These are phyloP conservation scores for Prototheca stagnorum DNA, from an alignment of 163 green algal species.

Conservation along the genomic window DNA sequence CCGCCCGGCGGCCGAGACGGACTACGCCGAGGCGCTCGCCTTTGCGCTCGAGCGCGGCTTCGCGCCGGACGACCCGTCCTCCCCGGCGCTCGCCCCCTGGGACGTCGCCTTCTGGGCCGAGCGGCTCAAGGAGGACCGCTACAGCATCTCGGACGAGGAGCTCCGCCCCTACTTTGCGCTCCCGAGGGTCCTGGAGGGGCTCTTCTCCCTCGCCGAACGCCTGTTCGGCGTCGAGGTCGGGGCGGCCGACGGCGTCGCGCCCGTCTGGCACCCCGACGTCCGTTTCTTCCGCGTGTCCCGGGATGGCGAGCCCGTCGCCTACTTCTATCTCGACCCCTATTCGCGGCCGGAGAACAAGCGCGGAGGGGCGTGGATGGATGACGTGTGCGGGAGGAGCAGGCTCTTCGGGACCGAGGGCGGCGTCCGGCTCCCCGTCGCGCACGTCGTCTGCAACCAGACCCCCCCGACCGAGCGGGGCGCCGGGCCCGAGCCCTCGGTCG, in stretches of 20 bases:
- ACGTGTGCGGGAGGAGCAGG: slow-evolving; percentile 23
- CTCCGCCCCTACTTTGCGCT: slow-evolving; percentile 89
- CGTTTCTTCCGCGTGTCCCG: slow-evolving; percentile 69
- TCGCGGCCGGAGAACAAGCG: slow-evolving; percentile 82
- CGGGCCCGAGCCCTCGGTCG: too few species aligned
- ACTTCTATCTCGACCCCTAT: slow-evolving; percentile 94
- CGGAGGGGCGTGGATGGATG: slow-evolving; percentile 68
- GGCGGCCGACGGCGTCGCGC: slow-evolving; percentile 58
- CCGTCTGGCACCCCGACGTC: slow-evolving; percentile 77
- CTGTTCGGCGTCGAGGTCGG: slow-evolving; percentile 83
- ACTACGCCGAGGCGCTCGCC: slow-evolving; percentile 64
- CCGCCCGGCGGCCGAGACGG: slow-evolving; percentile 36
- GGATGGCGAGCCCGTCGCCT: slow-evolving; percentile 42
- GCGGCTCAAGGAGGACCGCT: slow-evolving; percentile 63
- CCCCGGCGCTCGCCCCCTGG: slow-evolving; percentile 49
- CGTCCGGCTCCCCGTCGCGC: slow-evolving; percentile 74
- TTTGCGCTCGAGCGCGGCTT: slow-evolving; percentile 45
- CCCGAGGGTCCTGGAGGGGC: slow-evolving; percentile 75
- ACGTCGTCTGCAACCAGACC: slow-evolving; percentile 94
- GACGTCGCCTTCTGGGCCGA: slow-evolving; percentile 79
- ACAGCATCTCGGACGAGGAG: slow-evolving; percentile 81
- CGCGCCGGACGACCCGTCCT: slow-evolving; percentile 9
- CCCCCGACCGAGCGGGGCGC: slow-evolving; percentile 74
- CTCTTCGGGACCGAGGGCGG: slow-evolving; percentile 36
- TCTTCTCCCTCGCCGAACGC: slow-evolving; percentile 68